phyloP scores from a whole-genome alignment of 306 rosid species.

The Gillenia trifoliata region DNA sequence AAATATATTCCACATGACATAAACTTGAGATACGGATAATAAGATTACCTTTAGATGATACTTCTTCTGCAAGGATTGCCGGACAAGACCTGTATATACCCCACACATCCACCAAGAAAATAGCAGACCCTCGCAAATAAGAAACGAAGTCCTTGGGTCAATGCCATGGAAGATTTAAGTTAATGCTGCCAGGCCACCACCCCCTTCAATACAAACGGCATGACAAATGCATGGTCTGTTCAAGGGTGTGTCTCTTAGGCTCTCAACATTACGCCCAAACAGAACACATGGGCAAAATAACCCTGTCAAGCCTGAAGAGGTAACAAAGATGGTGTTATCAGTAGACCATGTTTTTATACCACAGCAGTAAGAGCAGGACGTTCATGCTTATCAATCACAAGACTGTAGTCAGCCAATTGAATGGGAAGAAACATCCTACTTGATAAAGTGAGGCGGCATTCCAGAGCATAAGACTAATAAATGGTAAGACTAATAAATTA shows the following conservation, averaged over 20 bases:
- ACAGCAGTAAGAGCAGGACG: background rate
- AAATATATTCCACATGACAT: background rate
- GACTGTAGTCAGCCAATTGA: background rate
- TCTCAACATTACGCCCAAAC: constrained; percentile 86
- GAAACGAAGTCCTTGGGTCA: constrained; percentile 65
- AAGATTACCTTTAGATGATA: constrained; percentile 79
- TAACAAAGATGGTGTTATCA: background rate
- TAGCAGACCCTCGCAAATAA: constrained; percentile 73
- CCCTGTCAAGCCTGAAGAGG: constrained; percentile 72
- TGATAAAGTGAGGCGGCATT: background rate
- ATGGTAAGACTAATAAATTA: too few species aligned
- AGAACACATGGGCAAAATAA: constrained; percentile 88
- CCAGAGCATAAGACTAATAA: too few species aligned
- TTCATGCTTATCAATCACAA: background rate
- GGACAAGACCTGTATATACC: constrained; percentile 77
- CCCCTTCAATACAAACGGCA: constrained; percentile 91
- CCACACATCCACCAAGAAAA: constrained; percentile 99
- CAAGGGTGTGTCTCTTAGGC: constrained; percentile 75
- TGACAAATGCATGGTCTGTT: constrained; percentile 81
- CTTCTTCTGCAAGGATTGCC: constrained; percentile 86
- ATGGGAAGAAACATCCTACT: background rate
- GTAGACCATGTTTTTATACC: background rate
- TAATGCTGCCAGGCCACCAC: constrained; percentile 75
- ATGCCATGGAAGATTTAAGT: constrained; percentile 56
- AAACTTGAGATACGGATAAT: background rate